These are phyloP conservation scores for Panaeolus cyanescens DNA, from an alignment of 768 basidiomycete genomes.

Conservation along the genomic window DNA sequence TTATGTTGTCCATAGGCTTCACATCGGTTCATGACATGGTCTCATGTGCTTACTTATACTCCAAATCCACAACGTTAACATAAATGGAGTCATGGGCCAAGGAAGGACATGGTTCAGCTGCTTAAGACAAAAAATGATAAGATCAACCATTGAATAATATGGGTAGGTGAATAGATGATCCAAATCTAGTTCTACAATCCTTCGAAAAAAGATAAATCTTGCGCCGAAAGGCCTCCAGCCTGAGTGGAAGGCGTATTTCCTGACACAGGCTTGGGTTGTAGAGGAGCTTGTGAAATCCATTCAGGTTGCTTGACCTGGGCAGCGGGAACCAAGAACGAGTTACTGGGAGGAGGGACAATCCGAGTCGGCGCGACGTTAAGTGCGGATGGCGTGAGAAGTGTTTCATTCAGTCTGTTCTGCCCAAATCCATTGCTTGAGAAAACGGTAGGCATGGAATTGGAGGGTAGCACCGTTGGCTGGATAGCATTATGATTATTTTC, in stretches of 20 bases:
- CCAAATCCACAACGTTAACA: no score
- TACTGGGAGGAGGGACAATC: neutral
- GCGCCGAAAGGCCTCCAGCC: slow-evolving; percentile 68
- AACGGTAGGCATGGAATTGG: slow-evolving; percentile 4
- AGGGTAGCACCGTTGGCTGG: slow-evolving; percentile 22
- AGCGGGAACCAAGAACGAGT: neutral
- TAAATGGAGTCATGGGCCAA: no score
- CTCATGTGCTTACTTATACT: no score
- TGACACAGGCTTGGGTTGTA: slow-evolving; percentile 6
- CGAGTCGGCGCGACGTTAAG: neutral
- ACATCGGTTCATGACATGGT: no score
- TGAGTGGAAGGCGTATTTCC: slow-evolving; percentile 21
- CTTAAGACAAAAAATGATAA: no score
- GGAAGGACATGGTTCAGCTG: no score
- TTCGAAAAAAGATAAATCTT: slow-evolving; percentile 89
- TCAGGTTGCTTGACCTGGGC: slow-evolving; percentile 9
- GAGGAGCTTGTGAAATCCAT: neutral
- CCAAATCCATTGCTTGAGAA: slow-evolving; percentile 1
- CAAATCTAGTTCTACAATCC: slow-evolving; percentile 40
- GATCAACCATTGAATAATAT: no score
- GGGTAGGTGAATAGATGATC: neutral
- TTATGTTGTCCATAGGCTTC: neutral
- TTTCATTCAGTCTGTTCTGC: neutral
- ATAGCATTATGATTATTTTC: neutral
- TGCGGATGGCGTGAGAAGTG: neutral